Percentiles rank a stretch among this genome's conserved stretches.
phyloP scores from a whole-genome alignment of 2,329 filamentous ascomycete genomes.

The Neospermospora avenae region DNA sequence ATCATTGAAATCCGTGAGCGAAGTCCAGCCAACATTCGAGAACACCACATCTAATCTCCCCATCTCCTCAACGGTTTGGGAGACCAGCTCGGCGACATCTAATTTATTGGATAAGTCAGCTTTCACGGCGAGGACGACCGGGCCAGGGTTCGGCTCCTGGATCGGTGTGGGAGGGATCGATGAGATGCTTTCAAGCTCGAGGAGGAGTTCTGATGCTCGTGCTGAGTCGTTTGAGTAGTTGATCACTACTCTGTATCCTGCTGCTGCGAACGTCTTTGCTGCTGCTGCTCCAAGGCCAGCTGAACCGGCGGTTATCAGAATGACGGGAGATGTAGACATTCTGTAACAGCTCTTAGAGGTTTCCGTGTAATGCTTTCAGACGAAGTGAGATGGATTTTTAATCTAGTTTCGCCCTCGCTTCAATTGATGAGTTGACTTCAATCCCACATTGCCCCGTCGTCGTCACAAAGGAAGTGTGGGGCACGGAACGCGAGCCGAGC shows the following conservation, averaged over 20 bases:
- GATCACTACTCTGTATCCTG: conserved; percentile 67
- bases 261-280: conserved; percentile 61
- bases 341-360: too few relatives aligned
- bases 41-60: conserved; percentile 74
- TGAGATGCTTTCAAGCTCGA: conserved; percentile 50
- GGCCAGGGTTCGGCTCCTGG: conserved; percentile 17
- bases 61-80: conserved; percentile 55
- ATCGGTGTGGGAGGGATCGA: conserved; percentile 36
- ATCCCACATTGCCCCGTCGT: not conserved
- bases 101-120: conserved; percentile 62
- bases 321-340: conserved; percentile 25
- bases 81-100: conserved; percentile 58
- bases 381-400: too few relatives aligned
- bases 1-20: conserved; percentile 42
- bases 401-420: not conserved
- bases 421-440: not conserved
- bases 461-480: not conserved
- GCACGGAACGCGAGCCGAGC: not conserved
- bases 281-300: conserved; percentile 71
- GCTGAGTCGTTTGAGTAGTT: conserved; percentile 66
- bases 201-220: conserved; percentile 56
- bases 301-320: conserved; percentile 49
- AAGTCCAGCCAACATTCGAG: conserved; percentile 65
- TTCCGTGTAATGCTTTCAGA: too few relatives aligned
- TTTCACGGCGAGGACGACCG: conserved; percentile 48